Evolutionary conservation across 495 filamentous ascomycete species (phyloP), one percentile per base, ranked within the genome.

Genomic region (Usnea hakonensis): DNA sequence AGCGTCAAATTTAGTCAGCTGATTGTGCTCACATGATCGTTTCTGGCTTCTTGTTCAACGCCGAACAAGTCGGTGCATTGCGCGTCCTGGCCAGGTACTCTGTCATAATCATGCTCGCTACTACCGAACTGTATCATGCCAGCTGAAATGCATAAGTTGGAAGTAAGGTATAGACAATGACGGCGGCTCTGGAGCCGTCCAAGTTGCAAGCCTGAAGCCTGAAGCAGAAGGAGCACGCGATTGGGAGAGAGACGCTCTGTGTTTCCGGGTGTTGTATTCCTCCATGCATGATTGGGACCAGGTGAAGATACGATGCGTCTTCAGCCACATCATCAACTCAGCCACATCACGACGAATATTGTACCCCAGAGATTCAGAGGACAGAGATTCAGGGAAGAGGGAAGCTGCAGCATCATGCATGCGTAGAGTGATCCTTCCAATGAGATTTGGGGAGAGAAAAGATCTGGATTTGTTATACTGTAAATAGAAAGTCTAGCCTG

Each of bases 311-410:
- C 4, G 21, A 30, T 10, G 6, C 3, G 6, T 16, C 13, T 35
- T 11, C 10, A 61, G 59, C 59, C 59, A 54, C 59, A 61, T 44
- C 59, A 52, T 41, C 48, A 38, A 55, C 59, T 61, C 48, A 48
- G 59, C 59, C 59, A 26, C 59, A 35, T 46, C 14, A 17, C 35
- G 53, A 11, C 4, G 10, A 23, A n/a, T 3, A n/a, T n/a, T n/a
- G n/a, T n/a, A n/a, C n/a, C n/a, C n/a, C n/a, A n/a, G n/a, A n/a
- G n/a, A n/a, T n/a, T n/a, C n/a, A n/a, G n/a, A n/a, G n/a, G n/a
- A n/a, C n/a, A n/a, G n/a, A n/a, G n/a, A n/a, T n/a, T n/a, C n/a
- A n/a, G n/a, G n/a, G n/a, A n/a, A n/a, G n/a, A n/a, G n/a, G n/a
- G n/a, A n/a, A n/a, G n/a, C n/a, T n/a, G n/a, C n/a, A n/a, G n/a